Conservation (phyloP, 1,139 yeast genomes). For the Meyerozyma guilliermondii region DNA sequence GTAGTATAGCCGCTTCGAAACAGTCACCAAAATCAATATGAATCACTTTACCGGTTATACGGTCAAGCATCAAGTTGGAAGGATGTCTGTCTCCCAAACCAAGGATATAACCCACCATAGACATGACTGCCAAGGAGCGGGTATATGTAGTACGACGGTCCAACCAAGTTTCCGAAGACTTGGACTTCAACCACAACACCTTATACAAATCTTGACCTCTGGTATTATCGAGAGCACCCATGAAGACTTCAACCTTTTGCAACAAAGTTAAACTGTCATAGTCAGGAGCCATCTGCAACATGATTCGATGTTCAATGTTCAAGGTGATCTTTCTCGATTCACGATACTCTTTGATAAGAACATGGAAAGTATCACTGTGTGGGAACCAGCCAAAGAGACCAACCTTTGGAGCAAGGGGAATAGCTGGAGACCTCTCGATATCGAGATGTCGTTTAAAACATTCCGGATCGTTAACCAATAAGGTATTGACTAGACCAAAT, state of each 20-base stretch:
- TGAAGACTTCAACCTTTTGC: slow-evolving; percentile 94
- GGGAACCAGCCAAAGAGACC: slow-evolving; percentile 98
- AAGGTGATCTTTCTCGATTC: slow-evolving; percentile 85
- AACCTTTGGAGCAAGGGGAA: slow-evolving; percentile 94
- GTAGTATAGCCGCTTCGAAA: slow-evolving; percentile 93
- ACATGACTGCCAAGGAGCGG: slow-evolving; percentile 94
- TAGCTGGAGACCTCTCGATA: slow-evolving; percentile 87
- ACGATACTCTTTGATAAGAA: slow-evolving; percentile 84
- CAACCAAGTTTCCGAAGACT: slow-evolving; percentile 96
- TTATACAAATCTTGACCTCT: slow-evolving; percentile 95
- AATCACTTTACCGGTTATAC: slow-evolving; percentile 89
- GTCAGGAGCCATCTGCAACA: slow-evolving; percentile 98
- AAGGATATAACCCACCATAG: slow-evolving; percentile 94
- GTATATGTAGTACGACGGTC: slow-evolving; percentile 96
- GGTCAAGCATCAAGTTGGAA: slow-evolving; percentile 89
- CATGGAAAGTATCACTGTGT: slow-evolving; percentile 94
- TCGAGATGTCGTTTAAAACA: slow-evolving; percentile 94
- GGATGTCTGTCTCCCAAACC: slow-evolving; percentile 99
- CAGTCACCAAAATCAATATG: slow-evolving; percentile 99
- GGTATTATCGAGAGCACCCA: slow-evolving; percentile 92
- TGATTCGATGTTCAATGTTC: slow-evolving; percentile 90
- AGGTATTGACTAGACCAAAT: slow-evolving; percentile 90
- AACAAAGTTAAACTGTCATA: slow-evolving; percentile 83
- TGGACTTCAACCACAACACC: slow-evolving; percentile 92
- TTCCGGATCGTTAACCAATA: slow-evolving; percentile 85